phyloP scores from a whole-genome alignment of 768 basidiomycete species.

The Boletus rex-veris region DNA sequence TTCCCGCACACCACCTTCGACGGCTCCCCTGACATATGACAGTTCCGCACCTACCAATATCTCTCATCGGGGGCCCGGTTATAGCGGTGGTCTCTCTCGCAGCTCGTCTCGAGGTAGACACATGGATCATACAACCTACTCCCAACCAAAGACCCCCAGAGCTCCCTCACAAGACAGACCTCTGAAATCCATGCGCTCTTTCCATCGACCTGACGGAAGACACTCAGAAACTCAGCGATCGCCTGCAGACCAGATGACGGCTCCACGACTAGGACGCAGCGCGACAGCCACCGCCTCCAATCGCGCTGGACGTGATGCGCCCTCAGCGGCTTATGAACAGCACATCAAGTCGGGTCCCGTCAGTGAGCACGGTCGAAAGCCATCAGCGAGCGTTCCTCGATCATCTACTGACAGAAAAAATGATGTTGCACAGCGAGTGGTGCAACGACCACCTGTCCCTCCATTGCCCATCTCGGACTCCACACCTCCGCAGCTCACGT shows the following conservation, averaged over 20 bases:
- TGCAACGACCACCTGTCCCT: constrained; percentile 37
- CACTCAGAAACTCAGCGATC: constrained; percentile 34
- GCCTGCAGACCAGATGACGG: constrained; percentile 28
- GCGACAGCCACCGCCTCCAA: constrained; percentile 27
- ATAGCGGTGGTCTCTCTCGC: constrained; percentile 16
- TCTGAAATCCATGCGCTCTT: constrained; percentile 55
- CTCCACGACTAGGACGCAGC: constrained; percentile 35
- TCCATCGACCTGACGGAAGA: constrained; percentile 48
- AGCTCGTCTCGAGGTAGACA: constrained; percentile 21
- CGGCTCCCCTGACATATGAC: constrained; percentile 10
- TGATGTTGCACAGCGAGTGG: constrained; percentile 22
- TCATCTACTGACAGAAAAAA: constrained; percentile 22
- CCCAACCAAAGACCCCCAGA: constrained; percentile 22
- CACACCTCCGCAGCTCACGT: constrained; percentile 29
- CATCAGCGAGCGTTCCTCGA: constrained; percentile 18
- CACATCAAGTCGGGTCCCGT: constrained; percentile 15
- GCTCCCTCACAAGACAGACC: constrained; percentile 23
- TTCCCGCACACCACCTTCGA: constrained; percentile 10
- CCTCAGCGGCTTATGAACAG: constrained; percentile 17
- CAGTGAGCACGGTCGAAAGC: constrained; percentile 28
- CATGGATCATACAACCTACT: constrained; percentile 8
- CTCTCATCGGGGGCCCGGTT: constrained; percentile 10
- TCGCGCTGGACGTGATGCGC: constrained; percentile 18
- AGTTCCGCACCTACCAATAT: constrained; percentile 5
- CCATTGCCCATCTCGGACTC: constrained; percentile 35